These are phyloP conservation scores for Gymnopilus dilepis DNA, from an alignment of 768 basidiomycete genomes.

Conservation along the genomic window DNA sequence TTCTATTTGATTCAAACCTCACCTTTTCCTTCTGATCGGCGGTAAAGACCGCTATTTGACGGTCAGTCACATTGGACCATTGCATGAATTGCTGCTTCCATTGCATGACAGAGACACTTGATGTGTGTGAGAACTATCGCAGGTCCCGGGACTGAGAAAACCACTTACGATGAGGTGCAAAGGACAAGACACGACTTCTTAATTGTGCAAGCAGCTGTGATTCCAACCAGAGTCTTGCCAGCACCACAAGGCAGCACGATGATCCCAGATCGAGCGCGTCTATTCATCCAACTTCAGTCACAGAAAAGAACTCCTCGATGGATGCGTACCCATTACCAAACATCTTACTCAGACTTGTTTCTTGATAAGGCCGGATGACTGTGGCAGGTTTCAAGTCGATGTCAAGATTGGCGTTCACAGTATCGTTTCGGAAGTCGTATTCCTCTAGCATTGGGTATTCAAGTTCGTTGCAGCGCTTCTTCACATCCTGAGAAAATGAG, in stretches of 20 bases:
- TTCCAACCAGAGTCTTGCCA: conserved; percentile 98
- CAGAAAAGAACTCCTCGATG: no score
- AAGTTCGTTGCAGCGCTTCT: conserved; percentile 94
- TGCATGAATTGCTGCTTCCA: conserved; percentile 99
- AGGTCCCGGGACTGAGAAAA: neutral
- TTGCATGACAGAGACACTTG: conserved; percentile 93
- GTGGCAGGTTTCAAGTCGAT: conserved; percentile 99
- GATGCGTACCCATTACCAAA: conserved; percentile 91
- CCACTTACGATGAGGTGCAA: conserved; percentile 93
- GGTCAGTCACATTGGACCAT: conserved; percentile 97
- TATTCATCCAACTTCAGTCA: no score
- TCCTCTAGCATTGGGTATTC: conserved; percentile 99
- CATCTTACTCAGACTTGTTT: conserved; percentile 99
- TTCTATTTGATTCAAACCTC: conserved; percentile 19
- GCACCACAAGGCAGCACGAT: conserved; percentile 99
- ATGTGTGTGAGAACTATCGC: conserved; percentile 12
- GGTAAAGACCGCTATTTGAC: conserved; percentile 96
- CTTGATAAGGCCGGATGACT: conserved; percentile 97
- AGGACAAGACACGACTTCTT: conserved; percentile 98
- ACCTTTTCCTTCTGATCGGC: conserved; percentile 98
- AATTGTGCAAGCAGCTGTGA: conserved; percentile 98
- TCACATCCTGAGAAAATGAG: conserved; percentile 71
- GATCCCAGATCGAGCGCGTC: conserved; percentile 96
- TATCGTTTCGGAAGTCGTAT: conserved; percentile 98
- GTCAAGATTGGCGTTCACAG: conserved; percentile 93